These are phyloP conservation scores for Niveomyces coronatus DNA, from an alignment of 2,329 filamentous ascomycete species.

Conservation along the genomic window DNA sequence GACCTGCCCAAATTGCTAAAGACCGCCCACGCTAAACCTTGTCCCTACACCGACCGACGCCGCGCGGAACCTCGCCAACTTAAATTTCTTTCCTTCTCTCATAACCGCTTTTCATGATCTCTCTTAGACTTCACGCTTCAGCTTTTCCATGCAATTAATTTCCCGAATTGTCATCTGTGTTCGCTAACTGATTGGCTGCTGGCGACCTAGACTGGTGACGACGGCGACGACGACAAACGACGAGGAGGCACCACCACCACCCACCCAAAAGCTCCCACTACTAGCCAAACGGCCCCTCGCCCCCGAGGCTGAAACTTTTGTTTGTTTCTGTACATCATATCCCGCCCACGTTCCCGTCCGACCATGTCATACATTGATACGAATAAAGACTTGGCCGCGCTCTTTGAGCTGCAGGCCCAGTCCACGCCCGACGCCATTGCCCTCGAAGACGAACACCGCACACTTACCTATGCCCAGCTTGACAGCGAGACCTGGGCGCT, in stretches of 20 bases:
- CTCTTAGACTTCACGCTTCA: too few species aligned
- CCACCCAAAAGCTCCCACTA: too few species aligned
- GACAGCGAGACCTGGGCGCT: constrained; percentile 57
- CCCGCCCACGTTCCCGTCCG: neutral
- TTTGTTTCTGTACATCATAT: neutral
- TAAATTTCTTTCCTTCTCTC: constrained; percentile 1
- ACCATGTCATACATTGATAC: constrained; percentile 58
- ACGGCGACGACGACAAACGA: neutral
- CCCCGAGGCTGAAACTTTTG: too few species aligned
- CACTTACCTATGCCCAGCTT: constrained; percentile 63
- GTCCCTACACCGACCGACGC: constrained; percentile 10
- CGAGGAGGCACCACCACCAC: too few species aligned
- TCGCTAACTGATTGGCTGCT: too few species aligned
- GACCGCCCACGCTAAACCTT: constrained; percentile 6
- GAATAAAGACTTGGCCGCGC: constrained; percentile 59
- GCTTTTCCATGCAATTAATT: too few species aligned
- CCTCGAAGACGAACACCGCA: constrained; percentile 57
- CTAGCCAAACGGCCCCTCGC: too few species aligned
- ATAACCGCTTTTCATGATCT: neutral
- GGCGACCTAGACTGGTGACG: constrained; percentile 5
- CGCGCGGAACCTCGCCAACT: constrained; percentile 2
- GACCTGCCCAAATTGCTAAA: constrained; percentile 5
- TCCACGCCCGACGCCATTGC: constrained; percentile 60
- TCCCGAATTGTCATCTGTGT: too few species aligned
- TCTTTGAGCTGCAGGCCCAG: constrained; percentile 59